Evolutionary conservation across 306 rosid genomes (phyloP), one percentile per base, ranked within the genome.

Genomic region (Ormosia emarginata): DNA sequence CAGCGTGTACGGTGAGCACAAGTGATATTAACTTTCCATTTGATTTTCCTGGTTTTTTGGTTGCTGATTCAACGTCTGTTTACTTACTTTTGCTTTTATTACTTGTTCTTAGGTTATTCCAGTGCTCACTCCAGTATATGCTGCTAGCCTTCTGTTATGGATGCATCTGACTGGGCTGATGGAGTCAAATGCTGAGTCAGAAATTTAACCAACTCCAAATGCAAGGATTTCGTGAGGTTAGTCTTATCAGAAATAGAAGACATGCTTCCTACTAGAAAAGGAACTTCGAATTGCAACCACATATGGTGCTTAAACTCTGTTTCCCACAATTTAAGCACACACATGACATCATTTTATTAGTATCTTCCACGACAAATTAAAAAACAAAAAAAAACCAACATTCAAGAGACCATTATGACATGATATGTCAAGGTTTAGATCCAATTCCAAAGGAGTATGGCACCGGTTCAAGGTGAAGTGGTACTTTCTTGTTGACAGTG

Each of bases 121-220:
- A 53, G 99, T 95, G 81, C 86, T 95, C 74, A 90, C 99, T 81
- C 99, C 99, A 0, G 98, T 95, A 41, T 95, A 88, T 79, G 87
- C 94, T 65, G 96, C 96, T 67, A 87, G 81, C 81, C 90, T 95
- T 82, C 98, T 24, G 24, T 24, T 24, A 24, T 24, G 24, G 24
- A 24, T 24, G 24, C 24, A 24, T 24, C 24, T 24, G 24, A 24
- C 24, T 24, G 0, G 24, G 24, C 24, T 24, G 24, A 24, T 24
- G 24, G 24, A 24, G 24, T 24, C 24, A 24, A 24, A 24, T 24
- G 24, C 24, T 1, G 24, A 24, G 24, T 24, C 24, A 24, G 24
- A 24, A 24, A 24, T 24, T 24, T 24, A 24, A 24, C 24, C 24
- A 24, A 24, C 24, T 24, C 24, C 24, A 24, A 24, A 24, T 24